A percentile compares a stretch with the other conserved stretches of the same genome.
Evolutionary conservation across 2,329 filamentous ascomycete genomes (phyloP).

Genomic region (Cercospora janseana): DNA sequence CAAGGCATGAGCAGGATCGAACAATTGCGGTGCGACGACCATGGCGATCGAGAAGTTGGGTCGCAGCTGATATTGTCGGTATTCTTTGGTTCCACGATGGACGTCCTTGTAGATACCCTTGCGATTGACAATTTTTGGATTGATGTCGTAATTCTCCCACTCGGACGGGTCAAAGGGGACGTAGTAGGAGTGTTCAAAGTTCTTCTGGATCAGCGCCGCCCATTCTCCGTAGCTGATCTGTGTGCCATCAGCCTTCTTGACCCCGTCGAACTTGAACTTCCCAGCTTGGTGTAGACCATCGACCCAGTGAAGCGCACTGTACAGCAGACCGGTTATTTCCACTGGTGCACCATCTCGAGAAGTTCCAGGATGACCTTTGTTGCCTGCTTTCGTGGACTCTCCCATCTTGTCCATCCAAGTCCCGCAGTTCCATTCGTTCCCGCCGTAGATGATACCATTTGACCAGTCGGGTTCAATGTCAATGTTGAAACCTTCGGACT

Average conservation of each 20-base stretch:
- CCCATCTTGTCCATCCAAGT: constrained; percentile 99
- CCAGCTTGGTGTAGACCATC: constrained; percentile 64
- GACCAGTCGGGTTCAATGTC: constrained; percentile 88
- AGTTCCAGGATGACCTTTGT: constrained; percentile 92
- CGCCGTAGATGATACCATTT: constrained; percentile 87
- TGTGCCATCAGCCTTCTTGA: constrained; percentile 52
- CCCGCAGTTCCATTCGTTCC: constrained; percentile 90
- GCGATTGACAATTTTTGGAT: constrained; percentile 76
- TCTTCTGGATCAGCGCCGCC: constrained; percentile 75
- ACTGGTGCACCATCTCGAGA: constrained; percentile 92
- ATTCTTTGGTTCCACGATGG: constrained; percentile 89
- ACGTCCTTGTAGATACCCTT: constrained; percentile 98
- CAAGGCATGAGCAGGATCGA: constrained; percentile 74
- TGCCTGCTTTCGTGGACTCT: constrained; percentile 86
- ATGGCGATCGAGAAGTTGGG: constrained; percentile 95
- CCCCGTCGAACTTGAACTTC: constrained; percentile 69
- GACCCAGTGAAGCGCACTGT: constrained; percentile 85
- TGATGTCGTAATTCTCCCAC: constrained; percentile 76
- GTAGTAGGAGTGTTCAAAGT: constrained; percentile 92
- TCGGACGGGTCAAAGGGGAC: constrained; percentile 69
- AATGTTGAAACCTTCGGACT: constrained; percentile 84
- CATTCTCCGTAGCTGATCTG: constrained; percentile 71
- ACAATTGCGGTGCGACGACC: constrained; percentile 86
- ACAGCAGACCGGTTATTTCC: constrained; percentile 90
- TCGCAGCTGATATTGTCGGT: constrained; percentile 95